Base-by-base conservation (phyloP, 2,329 filamentous ascomycete genomes). In the Didymella glomerata region DNA sequence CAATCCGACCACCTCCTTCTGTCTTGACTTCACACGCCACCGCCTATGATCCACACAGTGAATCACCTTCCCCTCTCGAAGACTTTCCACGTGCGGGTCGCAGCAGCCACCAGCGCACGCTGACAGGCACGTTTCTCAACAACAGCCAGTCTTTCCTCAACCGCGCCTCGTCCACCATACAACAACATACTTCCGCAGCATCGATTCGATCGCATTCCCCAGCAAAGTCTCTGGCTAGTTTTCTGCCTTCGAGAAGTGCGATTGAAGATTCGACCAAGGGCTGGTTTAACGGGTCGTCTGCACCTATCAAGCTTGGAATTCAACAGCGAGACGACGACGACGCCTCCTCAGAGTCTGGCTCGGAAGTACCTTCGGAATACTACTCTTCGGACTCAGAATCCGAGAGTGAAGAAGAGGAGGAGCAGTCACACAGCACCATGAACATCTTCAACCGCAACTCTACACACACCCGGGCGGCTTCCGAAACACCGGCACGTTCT, bases 241-340 rank as follows among this genome's bases (percentile, higher is more conserved):
- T 77, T 62, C 75, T 77, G 13, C 72, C 76, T 38, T 75, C 75
- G 28, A 61, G 76, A 44, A 68, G 61, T 57, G 52, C 66, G 5
- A 61, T 73, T 40, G 16, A 40, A 20, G 72, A 74, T 48, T 70
- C 72, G 13, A 71, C 66, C 54, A 79, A 81, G 49, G 79, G 79
- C 63, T 84, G 83, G 82, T 85, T 85, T 69, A 81, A 81, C 67
- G 83, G 83, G 36, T 78, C 80, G 48, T 84, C 82, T 25, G 79
- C 81, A 36, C 79, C 81, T n/a, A 78, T 83, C 44, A 80, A 77
- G 62, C 72, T 84, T 40, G 78, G 78, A 40, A 68, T 82, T 20
- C 47, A 68, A 10, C 65, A 66, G 50, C 63, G 62, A 9, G 67
- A 69, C 48, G 65, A 72, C 40, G 67, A 69, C 50, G 66, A 72